Conservation (phyloP, 257 asterid genomes). For the Salvia hispanica region DNA sequence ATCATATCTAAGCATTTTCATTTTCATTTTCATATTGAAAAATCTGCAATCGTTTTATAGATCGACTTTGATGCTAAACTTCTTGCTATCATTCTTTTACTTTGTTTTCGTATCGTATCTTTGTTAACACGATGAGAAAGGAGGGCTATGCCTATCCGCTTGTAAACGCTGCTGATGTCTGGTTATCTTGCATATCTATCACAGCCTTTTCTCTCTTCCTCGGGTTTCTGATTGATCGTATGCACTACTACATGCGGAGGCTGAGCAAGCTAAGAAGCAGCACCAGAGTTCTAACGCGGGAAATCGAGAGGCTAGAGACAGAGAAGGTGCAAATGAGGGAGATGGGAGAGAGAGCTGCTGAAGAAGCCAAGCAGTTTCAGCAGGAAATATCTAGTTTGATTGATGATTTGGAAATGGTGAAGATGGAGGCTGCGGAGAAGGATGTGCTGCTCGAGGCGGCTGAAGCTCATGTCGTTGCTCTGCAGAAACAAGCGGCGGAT, state of each 20-base stretch:
- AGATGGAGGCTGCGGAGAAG: slow-evolving; percentile 57
- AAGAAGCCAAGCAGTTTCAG: slow-evolving; percentile 59
- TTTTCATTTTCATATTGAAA: not conserved
- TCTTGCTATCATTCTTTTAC: not conserved
- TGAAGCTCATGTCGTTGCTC: too few species aligned
- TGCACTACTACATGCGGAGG: slow-evolving; percentile 80
- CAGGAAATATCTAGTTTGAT: slow-evolving; percentile 48
- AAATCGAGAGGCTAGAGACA: slow-evolving; percentile 66
- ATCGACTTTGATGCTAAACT: not conserved
- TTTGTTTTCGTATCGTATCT: not conserved
- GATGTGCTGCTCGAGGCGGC: slow-evolving; percentile 70
- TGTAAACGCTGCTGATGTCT: not conserved
- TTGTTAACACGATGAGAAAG: not conserved
- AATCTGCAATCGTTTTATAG: not conserved
- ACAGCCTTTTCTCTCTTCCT: slow-evolving; percentile 80
- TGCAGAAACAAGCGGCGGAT: slow-evolving; percentile 89
- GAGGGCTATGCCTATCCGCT: not conserved
- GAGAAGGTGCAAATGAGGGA: slow-evolving; percentile 69
- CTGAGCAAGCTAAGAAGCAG: slow-evolving; percentile 57
- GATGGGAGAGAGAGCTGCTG: slow-evolving; percentile 60
- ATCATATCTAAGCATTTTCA: not conserved
- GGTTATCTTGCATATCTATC: slow-evolving; percentile 2
- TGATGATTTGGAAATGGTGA: slow-evolving; percentile 58
- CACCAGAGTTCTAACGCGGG: slow-evolving; percentile 62
- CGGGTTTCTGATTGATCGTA: slow-evolving; percentile 80